phyloP scores from a whole-genome alignment of 176 grass and related monocot species.

The Oryza glaberrima region DNA sequence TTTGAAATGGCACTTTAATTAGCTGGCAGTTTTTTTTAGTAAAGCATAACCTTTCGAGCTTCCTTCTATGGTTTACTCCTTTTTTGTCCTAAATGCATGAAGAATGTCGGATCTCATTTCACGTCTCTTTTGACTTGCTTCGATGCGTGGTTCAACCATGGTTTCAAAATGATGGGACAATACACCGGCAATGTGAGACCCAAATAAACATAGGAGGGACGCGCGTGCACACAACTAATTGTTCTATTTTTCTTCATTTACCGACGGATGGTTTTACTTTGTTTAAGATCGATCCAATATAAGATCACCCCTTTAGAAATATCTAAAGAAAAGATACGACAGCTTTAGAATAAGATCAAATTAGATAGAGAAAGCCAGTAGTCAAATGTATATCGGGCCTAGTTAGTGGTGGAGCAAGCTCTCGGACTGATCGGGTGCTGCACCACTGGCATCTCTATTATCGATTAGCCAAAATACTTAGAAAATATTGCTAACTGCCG shows the following conservation, averaged over 20 bases:
- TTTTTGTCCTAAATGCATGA: background rate
- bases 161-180: conserved; percentile 11
- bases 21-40: background rate
- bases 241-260: conserved; percentile 1
- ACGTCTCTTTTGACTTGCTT: background rate
- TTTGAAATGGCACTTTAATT: background rate
- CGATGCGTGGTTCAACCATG: background rate
- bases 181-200: background rate
- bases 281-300: background rate
- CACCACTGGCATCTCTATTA: too few species aligned
- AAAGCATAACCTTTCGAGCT: background rate
- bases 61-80: background rate
- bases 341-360: background rate
- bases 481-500: too few species aligned
- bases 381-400: background rate
- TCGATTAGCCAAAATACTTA: too few species aligned
- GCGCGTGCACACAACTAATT: too few species aligned
- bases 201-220: background rate
- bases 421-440: too few species aligned
- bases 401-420: too few species aligned
- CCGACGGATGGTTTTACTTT: background rate
- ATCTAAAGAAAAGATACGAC: background rate
- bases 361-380: background rate
- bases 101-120: background rate
- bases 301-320: conserved; percentile 24